These are phyloP conservation scores for Coemansia sp. DNA, from an alignment of 192 early-diverging fungal species.

Conservation along the genomic window DNA sequence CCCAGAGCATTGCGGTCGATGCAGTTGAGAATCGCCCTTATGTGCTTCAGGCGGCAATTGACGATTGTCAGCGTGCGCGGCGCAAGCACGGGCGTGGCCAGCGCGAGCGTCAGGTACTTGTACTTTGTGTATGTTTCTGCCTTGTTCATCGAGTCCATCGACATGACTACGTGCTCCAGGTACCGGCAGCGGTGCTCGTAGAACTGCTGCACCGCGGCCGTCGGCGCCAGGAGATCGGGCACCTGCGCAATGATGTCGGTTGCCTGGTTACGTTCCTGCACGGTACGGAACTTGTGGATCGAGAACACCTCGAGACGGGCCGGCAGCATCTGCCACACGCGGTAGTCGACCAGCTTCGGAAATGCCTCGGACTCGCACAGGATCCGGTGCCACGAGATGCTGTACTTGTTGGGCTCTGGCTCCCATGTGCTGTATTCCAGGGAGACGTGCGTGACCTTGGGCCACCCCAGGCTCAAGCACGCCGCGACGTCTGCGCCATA, in stretches of 20 bases:
- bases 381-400: constrained; percentile 45
- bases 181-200: constrained; percentile 51
- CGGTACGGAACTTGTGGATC: constrained; percentile 46
- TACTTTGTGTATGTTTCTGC: constrained; percentile 53
- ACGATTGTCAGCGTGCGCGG: constrained; percentile 50
- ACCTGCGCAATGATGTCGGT: constrained; percentile 50
- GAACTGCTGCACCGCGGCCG: constrained; percentile 48
- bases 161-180: constrained; percentile 51
- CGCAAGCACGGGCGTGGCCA: constrained; percentile 48
- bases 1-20: constrained; percentile 52
- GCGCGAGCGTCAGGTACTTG: constrained; percentile 46
- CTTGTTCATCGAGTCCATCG: constrained; percentile 53
- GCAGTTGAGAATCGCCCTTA: constrained; percentile 51
- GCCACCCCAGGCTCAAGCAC: constrained; percentile 47
- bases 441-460: constrained; percentile 39
- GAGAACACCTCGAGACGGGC: constrained; percentile 49
- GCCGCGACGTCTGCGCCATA: constrained; percentile 47
- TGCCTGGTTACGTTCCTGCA: constrained; percentile 49
- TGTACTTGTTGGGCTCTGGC: constrained; percentile 49
- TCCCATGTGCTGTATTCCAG: constrained; percentile 53
- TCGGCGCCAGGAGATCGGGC: constrained; percentile 44
- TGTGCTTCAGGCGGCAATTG: constrained; percentile 50
- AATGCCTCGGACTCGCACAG: constrained; percentile 42
- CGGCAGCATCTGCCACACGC: constrained; percentile 53
- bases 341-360: constrained; percentile 38